phyloP scores from a whole-genome alignment of 176 grass and related monocot species.

The Ananas comosus region DNA sequence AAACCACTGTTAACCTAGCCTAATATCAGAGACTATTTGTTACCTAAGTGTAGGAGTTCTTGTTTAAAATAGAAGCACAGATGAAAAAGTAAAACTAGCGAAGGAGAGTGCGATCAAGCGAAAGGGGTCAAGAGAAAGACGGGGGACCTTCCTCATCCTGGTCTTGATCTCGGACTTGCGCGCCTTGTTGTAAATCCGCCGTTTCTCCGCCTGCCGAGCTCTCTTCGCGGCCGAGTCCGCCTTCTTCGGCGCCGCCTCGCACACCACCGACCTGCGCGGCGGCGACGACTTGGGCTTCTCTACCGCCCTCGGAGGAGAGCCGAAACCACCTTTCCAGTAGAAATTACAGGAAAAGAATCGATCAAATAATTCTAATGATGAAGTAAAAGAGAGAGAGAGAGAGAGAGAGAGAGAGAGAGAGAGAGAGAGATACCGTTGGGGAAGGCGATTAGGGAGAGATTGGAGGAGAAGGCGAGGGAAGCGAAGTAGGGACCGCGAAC shows the following conservation, averaged over 20 bases:
- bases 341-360: conserved; percentile 4
- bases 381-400: background rate
- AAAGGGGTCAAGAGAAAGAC: no score
- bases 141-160: conserved; percentile 29
- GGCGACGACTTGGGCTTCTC: conserved; percentile 3
- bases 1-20: no score
- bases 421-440: conserved; percentile 9
- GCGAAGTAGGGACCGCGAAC: background rate
- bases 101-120: no score
- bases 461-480: conserved; percentile 9
- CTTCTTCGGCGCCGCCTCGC: conserved; percentile 36
- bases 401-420: background rate
- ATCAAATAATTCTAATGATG: background rate
- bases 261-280: conserved; percentile 24
- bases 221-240: conserved; percentile 34
- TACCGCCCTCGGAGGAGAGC: conserved; percentile 1
- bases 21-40: no score
- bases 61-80: no score
- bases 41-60: no score
- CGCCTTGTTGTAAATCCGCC: conserved; percentile 31
- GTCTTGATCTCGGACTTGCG: conserved; percentile 42
- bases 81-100: no score
- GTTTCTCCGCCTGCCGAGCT: conserved; percentile 35
- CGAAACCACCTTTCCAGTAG: conserved; percentile 4
- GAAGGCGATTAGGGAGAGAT: conserved; percentile 16